Conservation (phyloP, 2,329 filamentous ascomycete genomes). For the Pezicula rhizophila region DNA sequence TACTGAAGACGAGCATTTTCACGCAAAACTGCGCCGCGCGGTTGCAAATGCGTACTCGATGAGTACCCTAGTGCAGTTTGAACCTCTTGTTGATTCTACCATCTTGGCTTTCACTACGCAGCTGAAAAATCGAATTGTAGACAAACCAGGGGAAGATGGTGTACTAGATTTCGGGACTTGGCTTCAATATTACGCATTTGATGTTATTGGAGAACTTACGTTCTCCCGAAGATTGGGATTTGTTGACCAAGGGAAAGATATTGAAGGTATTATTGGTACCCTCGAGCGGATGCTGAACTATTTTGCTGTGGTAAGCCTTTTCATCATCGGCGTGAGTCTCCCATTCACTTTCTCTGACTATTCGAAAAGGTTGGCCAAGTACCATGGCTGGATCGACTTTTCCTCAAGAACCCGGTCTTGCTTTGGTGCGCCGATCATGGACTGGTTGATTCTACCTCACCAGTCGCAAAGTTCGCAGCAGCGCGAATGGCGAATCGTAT, state of each 20-base stretch:
- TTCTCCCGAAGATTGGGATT: slow-evolving; percentile 5
- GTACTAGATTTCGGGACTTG: neutral
- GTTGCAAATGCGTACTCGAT: slow-evolving; percentile 35
- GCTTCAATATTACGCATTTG: neutral
- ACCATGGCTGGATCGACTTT: neutral
- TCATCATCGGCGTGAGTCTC: too few relatives aligned
- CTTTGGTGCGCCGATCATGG: neutral
- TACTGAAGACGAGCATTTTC: slow-evolving; percentile 33
- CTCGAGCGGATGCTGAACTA: neutral
- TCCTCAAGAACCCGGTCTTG: neutral
- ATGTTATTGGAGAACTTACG: slow-evolving; percentile 2
- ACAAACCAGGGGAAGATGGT: neutral
- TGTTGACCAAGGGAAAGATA: slow-evolving; percentile 3
- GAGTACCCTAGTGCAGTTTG: slow-evolving; percentile 33
- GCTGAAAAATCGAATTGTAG: neutral
- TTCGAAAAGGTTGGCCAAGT: neutral
- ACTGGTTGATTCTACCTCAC: neutral
- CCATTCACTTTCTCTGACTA: neutral
- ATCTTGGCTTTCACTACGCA: slow-evolving; percentile 9
- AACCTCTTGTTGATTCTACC: slow-evolving; percentile 31
- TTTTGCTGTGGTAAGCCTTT: neutral
- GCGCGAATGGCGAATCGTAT: neutral
- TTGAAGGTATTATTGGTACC: neutral
- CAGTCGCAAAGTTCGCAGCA: neutral
- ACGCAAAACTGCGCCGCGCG: slow-evolving; percentile 33